Base-by-base conservation (phyloP, 2,329 filamentous ascomycete species). In the Daldinia sp. region DNA sequence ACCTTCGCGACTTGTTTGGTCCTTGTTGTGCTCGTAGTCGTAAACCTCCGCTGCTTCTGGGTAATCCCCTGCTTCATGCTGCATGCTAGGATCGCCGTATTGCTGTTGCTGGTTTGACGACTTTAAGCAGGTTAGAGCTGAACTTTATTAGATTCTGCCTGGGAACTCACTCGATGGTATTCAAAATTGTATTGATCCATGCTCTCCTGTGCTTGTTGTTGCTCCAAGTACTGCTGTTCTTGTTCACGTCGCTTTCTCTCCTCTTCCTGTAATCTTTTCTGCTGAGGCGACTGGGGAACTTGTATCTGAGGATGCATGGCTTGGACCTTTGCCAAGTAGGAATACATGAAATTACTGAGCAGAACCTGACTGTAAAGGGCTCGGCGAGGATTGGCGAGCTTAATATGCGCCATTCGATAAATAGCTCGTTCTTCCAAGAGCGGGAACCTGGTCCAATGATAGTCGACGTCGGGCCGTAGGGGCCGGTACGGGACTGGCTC, bases 341-440 rank as follows among this genome's bases (percentile, higher is more conserved):
- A 95, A 80, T 99, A 99, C 95, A 99, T 99, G 78, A 99, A 99
- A 77, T 99, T 99, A 79, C 94, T 97, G 69, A 99, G 85, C 61
- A 99, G 83, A 19, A 99, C 95, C 77, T 99, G 95, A 63, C 94
- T 97, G 74, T 96, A 90, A 52, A 99, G 80, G 37, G 94, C 91
- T 58, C 95, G 90, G 43, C 94, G 89, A 34, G 95, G 95, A 74
- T 99, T 98, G n/a, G 95, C 95, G 64, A 99, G 87, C 78, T 99
- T 99, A 79, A 98, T 96, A 76, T 99, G 95, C 15, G 95, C 95
- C 92, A 99, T 97, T 64, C 95, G 88, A 78, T 99, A 99, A 62
- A 99, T 99, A 17, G 95, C 95, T 61, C 95, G 87, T 80, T 99
- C 95, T 77, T 98, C 94, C 56, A 97, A 82, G 55, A 99, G 94